Conservation (phyloP, 2,329 filamentous ascomycete genomes). For the Xylariaceae sp. region DNA sequence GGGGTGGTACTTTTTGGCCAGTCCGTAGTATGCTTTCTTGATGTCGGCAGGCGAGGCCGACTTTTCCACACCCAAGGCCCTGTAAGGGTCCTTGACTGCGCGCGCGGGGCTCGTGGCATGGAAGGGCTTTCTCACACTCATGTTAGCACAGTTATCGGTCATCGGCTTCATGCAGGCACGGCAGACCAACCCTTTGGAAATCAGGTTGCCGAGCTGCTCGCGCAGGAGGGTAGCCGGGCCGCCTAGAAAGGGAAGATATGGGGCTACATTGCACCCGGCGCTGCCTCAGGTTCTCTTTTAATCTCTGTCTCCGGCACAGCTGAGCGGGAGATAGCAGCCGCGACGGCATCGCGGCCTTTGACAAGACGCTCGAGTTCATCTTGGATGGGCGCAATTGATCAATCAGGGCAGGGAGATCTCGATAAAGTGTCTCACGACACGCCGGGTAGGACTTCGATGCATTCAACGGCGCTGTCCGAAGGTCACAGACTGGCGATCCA, state of each 20-base stretch:
- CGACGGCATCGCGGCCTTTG: conserved; percentile 38
- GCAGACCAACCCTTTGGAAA: conserved; percentile 12
- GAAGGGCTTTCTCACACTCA: conserved; percentile 37
- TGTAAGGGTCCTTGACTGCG: conserved; percentile 73
- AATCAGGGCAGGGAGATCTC: too few species aligned
- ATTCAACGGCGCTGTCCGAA: too few species aligned
- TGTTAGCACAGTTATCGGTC: conserved; percentile 9
- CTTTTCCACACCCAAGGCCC: conserved; percentile 75
- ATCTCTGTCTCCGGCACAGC: conserved; percentile 30
- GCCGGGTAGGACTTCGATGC: too few species aligned
- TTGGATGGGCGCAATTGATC: conserved; percentile 13
- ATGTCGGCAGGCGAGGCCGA: conserved; percentile 78
- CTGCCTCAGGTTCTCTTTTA: conserved; percentile 33
- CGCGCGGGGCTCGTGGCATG: conserved; percentile 48
- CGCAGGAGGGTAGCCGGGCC: conserved; percentile 9
- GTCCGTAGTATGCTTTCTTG: conserved; percentile 96
- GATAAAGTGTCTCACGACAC: neutral
- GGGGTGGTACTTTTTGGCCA: conserved; percentile 96
- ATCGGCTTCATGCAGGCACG: neutral
- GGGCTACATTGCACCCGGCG: conserved; percentile 16
- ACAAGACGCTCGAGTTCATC: conserved; percentile 42
- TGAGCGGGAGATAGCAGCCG: conserved; percentile 38
- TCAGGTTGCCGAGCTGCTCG: conserved; percentile 6
- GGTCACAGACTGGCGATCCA: neutral
- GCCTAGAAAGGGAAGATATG: conserved; percentile 16